Evolutionary conservation across 257 asterid species (phyloP).

Genomic region (Solanum megistacrolobum): DNA sequence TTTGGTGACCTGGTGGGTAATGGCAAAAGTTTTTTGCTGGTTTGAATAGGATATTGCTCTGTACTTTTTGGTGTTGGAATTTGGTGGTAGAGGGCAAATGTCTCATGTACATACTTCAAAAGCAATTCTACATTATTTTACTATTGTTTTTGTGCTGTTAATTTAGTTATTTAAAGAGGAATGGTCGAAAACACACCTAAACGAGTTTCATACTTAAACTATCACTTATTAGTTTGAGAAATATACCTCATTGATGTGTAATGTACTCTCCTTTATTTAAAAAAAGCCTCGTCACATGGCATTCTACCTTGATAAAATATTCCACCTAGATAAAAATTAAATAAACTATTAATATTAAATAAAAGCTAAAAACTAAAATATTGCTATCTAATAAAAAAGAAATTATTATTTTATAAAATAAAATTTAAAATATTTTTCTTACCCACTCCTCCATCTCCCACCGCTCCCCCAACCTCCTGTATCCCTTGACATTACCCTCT

Average conservation of each 20-base stretch:
- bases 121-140: not conserved
- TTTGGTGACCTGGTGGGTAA: not conserved
- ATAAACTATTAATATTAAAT: not conserved
- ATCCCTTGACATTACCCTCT: too few relatives aligned
- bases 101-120: not conserved
- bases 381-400: too few relatives aligned
- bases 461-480: too few relatives aligned
- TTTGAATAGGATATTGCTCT: not conserved
- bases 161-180: not conserved
- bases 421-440: too few relatives aligned
- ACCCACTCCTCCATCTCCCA: too few relatives aligned
- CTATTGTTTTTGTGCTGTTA: not conserved
- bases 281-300: not conserved
- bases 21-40: not conserved
- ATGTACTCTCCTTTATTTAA: not conserved
- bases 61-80: not conserved
- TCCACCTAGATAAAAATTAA: not conserved
- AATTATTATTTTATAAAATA: too few relatives aligned
- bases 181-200: not conserved
- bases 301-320: not conserved
- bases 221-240: not conserved
- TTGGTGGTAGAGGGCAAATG: not conserved
- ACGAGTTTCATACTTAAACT: not conserved
- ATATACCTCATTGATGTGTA: not conserved
- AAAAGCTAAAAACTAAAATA: not conserved